Evolutionary conservation across 2,329 filamentous ascomycete genomes (phyloP).

Genomic region (Colletotrichum limetticola): DNA sequence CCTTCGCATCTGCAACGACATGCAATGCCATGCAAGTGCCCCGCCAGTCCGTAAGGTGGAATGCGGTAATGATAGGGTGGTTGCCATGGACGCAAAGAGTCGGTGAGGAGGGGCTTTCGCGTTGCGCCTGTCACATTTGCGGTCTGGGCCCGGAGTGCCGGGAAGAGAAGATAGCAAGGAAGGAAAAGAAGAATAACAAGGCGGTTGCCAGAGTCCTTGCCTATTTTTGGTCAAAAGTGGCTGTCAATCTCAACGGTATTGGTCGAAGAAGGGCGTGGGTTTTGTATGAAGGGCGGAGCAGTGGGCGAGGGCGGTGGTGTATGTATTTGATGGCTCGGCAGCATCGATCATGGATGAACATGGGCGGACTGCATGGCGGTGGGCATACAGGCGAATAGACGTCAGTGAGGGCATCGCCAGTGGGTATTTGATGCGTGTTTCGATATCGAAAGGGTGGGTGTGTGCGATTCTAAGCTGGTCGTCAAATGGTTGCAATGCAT

Average conservation of each 20-base stretch:
- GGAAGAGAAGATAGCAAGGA: not conserved
- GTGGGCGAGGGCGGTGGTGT: too few relatives aligned
- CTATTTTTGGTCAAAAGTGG: slow-evolving; percentile 29
- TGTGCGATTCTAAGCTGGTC: slow-evolving; percentile 3
- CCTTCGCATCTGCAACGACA: slow-evolving; percentile 32
- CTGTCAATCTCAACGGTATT: not conserved
- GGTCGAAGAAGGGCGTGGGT: slow-evolving; percentile 9
- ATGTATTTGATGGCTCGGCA: slow-evolving; percentile 7
- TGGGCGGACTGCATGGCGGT: slow-evolving; percentile 15
- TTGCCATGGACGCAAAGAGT: slow-evolving; percentile 34
- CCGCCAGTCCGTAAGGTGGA: slow-evolving; percentile 26
- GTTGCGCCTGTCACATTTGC: slow-evolving; percentile 34
- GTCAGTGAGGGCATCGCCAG: slow-evolving; percentile 34
- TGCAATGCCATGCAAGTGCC: slow-evolving; percentile 34
- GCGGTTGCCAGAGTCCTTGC: not conserved
- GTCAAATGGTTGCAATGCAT: not conserved
- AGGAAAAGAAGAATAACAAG: not conserved
- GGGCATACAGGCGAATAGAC: slow-evolving; percentile 24
- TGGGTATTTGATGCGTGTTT: slow-evolving; percentile 17
- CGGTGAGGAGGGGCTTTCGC: slow-evolving; percentile 27
- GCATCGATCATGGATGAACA: slow-evolving; percentile 14
- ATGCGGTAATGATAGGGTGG: slow-evolving; percentile 22
- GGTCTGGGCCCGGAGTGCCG: slow-evolving; percentile 25
- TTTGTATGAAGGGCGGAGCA: slow-evolving; percentile 1
- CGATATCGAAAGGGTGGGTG: slow-evolving; percentile 18